These are phyloP conservation scores for Dunaliella salina DNA, from an alignment of 163 green algal genomes.

Conservation along the genomic window DNA sequence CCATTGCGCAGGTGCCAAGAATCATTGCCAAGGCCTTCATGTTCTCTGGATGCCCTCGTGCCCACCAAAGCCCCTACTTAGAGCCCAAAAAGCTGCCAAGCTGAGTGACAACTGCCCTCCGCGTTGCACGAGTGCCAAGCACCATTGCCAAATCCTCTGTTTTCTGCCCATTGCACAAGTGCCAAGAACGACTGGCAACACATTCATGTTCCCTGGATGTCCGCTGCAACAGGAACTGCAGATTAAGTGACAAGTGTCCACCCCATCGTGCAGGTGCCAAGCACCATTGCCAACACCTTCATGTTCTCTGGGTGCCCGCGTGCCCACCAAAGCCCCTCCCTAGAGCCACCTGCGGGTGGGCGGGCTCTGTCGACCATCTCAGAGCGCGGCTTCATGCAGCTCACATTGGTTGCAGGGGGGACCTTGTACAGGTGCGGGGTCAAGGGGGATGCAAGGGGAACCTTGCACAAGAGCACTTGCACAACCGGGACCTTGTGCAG, in stretches of 20 bases:
- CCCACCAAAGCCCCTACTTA: conserved; percentile 19
- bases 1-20: conserved; percentile 39
- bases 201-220: no score
- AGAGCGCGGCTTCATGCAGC: conserved; percentile 19
- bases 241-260: no score
- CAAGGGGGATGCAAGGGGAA: no score
- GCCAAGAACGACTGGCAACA: no score
- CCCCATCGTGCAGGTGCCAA: conserved; percentile 29
- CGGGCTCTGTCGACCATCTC: conserved; percentile 18
- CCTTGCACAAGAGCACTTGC: no score
- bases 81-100: no score
- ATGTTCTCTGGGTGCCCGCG: conserved; percentile 25
- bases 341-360: conserved; percentile 26
- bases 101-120: no score
- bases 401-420: conserved; percentile 20
- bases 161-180: conserved; percentile 7
- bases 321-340: conserved; percentile 17
- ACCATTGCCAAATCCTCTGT: no score
- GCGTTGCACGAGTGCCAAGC: no score
- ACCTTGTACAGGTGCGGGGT: neutral
- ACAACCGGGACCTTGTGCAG: no score
- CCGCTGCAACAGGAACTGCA: no score
- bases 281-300: conserved; percentile 29
- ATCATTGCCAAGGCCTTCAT: conserved; percentile 37
- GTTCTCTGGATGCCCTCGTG: conserved; percentile 23